Percentiles rank a stretch among this genome's conserved stretches.
Evolutionary conservation across 2,329 filamentous ascomycete genomes (phyloP).

Genomic region (Leptographium radiaticola): DNA sequence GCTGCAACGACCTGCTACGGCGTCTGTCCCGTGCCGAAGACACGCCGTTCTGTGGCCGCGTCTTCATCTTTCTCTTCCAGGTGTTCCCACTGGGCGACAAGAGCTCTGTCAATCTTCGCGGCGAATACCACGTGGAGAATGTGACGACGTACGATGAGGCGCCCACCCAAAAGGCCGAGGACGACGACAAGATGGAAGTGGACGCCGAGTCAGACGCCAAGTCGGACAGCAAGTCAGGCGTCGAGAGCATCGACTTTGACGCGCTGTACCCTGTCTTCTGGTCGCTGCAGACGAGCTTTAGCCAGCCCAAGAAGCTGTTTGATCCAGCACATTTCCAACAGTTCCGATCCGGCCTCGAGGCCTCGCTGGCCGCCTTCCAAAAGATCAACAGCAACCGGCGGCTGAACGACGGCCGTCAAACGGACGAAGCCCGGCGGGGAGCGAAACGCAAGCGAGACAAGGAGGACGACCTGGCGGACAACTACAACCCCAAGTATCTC

Average conservation of each 20-base stretch:
- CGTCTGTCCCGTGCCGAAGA: constrained; percentile 91
- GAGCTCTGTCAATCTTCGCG: constrained; percentile 90
- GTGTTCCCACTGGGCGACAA: constrained; percentile 94
- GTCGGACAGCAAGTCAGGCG: constrained; percentile 15
- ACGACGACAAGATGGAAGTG: constrained; percentile 11
- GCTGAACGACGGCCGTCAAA: constrained; percentile 29
- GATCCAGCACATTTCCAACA: constrained; percentile 56
- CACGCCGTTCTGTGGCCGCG: constrained; percentile 89
- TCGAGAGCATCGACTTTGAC: constrained; percentile 23
- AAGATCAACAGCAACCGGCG: constrained; percentile 35
- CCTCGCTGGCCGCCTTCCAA: constrained; percentile 44
- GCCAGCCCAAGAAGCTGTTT: constrained; percentile 76
- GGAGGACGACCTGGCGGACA: constrained; percentile 46
- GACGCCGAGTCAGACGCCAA: constrained; percentile 18
- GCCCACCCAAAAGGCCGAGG: constrained; percentile 19
- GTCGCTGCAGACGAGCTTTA: constrained; percentile 85
- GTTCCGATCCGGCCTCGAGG: constrained; percentile 67
- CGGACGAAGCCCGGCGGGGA: constrained; percentile 51
- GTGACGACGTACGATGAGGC: constrained; percentile 67
- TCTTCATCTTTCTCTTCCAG: constrained; percentile 98
- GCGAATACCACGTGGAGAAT: constrained; percentile 94
- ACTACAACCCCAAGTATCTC: constrained; percentile 94
- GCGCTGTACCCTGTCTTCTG: constrained; percentile 84
- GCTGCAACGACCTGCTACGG: constrained; percentile 89
- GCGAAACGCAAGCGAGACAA: constrained; percentile 58